Conservation (phyloP, 306 rosid genomes). For the Pterocarpus macrocarpus region DNA sequence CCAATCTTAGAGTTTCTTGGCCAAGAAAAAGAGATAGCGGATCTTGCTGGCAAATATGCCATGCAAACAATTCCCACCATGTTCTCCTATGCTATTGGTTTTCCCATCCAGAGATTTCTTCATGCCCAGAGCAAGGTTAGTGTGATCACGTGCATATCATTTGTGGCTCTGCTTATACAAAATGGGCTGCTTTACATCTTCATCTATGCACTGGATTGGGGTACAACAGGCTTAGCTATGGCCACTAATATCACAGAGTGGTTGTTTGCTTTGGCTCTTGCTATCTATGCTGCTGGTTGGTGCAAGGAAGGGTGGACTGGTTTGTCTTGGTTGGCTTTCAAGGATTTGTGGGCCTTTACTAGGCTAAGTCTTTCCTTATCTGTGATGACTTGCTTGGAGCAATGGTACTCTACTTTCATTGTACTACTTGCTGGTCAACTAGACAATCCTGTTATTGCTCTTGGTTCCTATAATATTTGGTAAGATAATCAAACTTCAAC, state of each 20-base stretch:
- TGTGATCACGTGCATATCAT: constrained; percentile 61
- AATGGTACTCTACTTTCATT: constrained; percentile 50
- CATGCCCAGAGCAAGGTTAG: constrained; percentile 77
- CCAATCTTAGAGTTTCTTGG: constrained; percentile 73
- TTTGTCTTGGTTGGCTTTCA: constrained; percentile 70
- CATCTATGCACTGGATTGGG: constrained; percentile 60
- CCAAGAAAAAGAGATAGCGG: constrained; percentile 68
- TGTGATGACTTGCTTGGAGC: constrained; percentile 64
- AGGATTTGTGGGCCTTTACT: constrained; percentile 71
- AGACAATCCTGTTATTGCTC: constrained; percentile 55
- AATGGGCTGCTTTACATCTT: constrained; percentile 60
- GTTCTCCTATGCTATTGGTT: constrained; percentile 65
- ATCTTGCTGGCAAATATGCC: constrained; percentile 67
- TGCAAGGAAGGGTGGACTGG: constrained; percentile 84
- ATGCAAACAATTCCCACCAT: constrained; percentile 59
- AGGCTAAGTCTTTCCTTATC: constrained; percentile 63
- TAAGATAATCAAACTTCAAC: constrained; percentile 27
- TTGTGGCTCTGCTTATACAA: constrained; percentile 54
- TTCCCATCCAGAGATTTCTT: constrained; percentile 68
- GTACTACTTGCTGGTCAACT: constrained; percentile 57
- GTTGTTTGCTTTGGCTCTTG: constrained; percentile 53
- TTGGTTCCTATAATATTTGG: constrained; percentile 71
- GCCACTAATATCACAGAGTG: constrained; percentile 65
- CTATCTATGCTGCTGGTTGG: constrained; percentile 66
- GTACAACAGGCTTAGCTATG: constrained; percentile 66